Base-by-base conservation (phyloP, 306 rosid species). In the Abrus pulchellus region DNA sequence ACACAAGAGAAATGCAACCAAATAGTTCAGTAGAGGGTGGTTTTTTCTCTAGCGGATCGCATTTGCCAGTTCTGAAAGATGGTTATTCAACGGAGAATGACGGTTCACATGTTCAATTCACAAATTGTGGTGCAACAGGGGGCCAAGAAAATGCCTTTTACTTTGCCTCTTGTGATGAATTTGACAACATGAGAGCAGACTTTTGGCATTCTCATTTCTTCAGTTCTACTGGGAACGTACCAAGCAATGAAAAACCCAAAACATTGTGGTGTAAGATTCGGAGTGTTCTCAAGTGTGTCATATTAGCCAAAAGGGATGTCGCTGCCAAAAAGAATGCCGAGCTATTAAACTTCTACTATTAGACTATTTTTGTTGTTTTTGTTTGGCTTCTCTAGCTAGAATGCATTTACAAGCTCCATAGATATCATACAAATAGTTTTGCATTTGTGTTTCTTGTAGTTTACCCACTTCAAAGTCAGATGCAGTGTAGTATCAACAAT, bases 211-310 rank as follows among this genome's bases (percentile, higher is more conserved):
- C 29, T 38, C 4, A 32, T 48, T 27, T 47, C 57, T 48, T 48
- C 0, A 40, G 33, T 36, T 73, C 54, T 47, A 50, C 56, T 6
- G 5, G 6, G 5, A 65, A 79, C 64, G 30, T n/a, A 48, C 12
- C 72, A 80, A 78, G 70, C 67, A 60, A 30, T 9, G 69, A 74
- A 53, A 79, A 72, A 29, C 65, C 72, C 62, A 88, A 68, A 76
- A 78, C 79, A 12, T 9, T 75, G 3, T 76, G 86, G 86, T 62
- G 70, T 30, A 82, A 67, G 74, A 69, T 86, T 60, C 72, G 61
- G 30, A 85, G 50, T 33, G 74, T 50, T 53, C 5, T 85, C 56
- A 85, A 70, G 45, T 75, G 76, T 36, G 9, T 65, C 57, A 40
- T 79, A 5, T 68, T 7, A 40, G 30, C 27, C 36, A 9, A 12